Percentiles rank a stretch among this genome's conserved stretches.
These are phyloP conservation scores for Gossypium ekmanianum DNA, from an alignment of 345 rosid species.

Conservation along the genomic window DNA sequence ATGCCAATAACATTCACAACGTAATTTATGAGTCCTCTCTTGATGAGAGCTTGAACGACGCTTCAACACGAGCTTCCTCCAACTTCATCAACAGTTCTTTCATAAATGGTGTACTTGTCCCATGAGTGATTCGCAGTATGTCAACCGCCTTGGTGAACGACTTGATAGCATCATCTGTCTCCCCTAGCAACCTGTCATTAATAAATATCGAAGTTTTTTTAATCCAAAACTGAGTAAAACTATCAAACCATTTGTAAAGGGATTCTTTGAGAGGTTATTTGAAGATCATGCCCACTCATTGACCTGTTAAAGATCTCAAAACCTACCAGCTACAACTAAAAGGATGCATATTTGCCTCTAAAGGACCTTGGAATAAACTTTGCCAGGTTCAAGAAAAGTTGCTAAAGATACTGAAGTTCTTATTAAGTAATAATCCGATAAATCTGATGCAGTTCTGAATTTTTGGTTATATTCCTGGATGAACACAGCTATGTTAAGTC, in stretches of 20 bases:
- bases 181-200: conserved; percentile 64
- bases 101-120: conserved; percentile 55
- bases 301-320: not conserved
- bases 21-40: conserved; percentile 28
- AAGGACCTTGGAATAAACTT: not conserved
- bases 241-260: not conserved
- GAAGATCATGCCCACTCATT: not conserved
- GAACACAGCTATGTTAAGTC: not conserved
- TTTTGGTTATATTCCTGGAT: not conserved
- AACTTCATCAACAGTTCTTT: conserved; percentile 68
- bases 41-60: conserved; percentile 46
- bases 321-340: not conserved
- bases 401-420: conserved; percentile 4
- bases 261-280: not conserved
- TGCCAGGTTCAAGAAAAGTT: not conserved
- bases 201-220: not conserved
- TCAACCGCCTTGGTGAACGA: conserved; percentile 57
- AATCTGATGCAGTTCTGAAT: not conserved
- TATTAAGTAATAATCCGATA: conserved; percentile 6
- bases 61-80: conserved; percentile 88
- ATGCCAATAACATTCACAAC: not conserved
- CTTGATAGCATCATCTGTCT: conserved; percentile 52
- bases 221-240: not conserved
- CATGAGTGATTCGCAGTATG: conserved; percentile 66
- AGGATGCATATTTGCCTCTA: not conserved